Percentiles rank a stretch among this genome's conserved stretches.
phyloP scores from a whole-genome alignment of 164 flowering plant genomes.

The Tetrastigma voinierianum region DNA sequence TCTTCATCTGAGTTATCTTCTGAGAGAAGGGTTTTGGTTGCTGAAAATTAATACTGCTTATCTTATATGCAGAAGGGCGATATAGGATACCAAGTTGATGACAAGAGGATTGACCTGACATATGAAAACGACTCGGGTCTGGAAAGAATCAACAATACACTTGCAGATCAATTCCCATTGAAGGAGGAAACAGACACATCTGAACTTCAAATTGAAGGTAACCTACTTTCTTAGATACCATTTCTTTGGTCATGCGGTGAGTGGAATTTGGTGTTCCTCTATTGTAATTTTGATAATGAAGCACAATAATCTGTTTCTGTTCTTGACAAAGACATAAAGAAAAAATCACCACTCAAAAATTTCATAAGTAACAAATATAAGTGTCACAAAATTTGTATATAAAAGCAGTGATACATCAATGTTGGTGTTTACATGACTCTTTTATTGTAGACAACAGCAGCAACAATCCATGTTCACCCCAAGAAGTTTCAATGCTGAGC shows the following conservation, averaged over 20 bases:
- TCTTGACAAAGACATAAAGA: no score
- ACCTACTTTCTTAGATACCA: not conserved
- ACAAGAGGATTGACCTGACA: constrained; percentile 10
- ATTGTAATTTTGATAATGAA: not conserved
- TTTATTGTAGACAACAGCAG: constrained; percentile 28
- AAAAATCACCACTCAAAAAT: no score
- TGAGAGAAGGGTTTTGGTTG: not conserved
- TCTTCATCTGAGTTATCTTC: not conserved
- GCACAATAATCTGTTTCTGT: no score
- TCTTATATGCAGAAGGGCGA: constrained; percentile 32
- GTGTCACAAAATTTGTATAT: no score
- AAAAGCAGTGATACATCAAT: no score
- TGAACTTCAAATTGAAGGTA: constrained; percentile 36
- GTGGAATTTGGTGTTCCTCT: not conserved
- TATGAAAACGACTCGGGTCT: constrained; percentile 8
- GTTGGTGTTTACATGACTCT: constrained; percentile 3
- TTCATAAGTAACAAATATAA: no score
- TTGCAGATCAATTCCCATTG: constrained; percentile 14
- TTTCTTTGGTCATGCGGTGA: not conserved
- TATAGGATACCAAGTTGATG: constrained; percentile 19
- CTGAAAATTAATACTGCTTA: not conserved
- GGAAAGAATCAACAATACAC: not conserved
- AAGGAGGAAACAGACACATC: constrained; percentile 17
- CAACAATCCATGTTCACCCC: constrained; percentile 13
- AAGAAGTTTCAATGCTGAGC: constrained; percentile 9